Evolutionary conservation across 2,329 filamentous ascomycete genomes (phyloP), one percentile per base, ranked within the genome.

Genomic region (Aureobasidium zeae): DNA sequence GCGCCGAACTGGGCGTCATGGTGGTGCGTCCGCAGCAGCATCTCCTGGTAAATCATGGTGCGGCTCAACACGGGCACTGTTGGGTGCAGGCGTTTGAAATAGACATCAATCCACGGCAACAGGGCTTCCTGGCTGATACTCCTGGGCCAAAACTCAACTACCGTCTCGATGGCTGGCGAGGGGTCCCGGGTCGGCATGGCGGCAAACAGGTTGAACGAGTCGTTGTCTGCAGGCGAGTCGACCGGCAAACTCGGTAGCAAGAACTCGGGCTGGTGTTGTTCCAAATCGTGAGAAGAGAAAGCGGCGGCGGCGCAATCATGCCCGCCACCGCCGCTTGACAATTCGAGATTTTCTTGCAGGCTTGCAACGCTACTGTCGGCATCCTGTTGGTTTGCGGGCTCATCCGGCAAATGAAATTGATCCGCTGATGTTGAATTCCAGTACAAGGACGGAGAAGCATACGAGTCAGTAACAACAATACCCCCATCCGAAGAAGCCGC

Each of bases 41-140:
- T 64, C 9, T 61, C 58, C n/a, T 57, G 63, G 45, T 63, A 67
- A n/a, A 68, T 48, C 8, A 58, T 59, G 0, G 62, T 63, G 2
- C 63, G 57, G 48, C 61, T 65, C 3, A 68, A 46, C 2, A 68
- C 59, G 2, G 65, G 65, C 24, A 67, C 52, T 0, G 64, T 68
- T 3, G 64, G 62, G 46, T 68, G 63, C 28, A 68, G 47, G 13
- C 65, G 62, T 38, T 67, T 64, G 47, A 68, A 68, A 45, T 65
- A 67, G 3, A 67, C 63, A 31, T 67, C 64, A 13, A 68, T 58
- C 55, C 55, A 57, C 1, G 53, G 53, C 10, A 57, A 44, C 17
- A 68, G 58, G 16, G 62, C 65, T 1, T 59, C 59, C 46, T 68
- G 64, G 30, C 56, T 58, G 43, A 67, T 65, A 5, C 53, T 59